Percentiles rank a stretch among this genome's conserved stretches.
phyloP scores from a whole-genome alignment of 768 basidiomycete species.

The Tephrocybe sp. region DNA sequence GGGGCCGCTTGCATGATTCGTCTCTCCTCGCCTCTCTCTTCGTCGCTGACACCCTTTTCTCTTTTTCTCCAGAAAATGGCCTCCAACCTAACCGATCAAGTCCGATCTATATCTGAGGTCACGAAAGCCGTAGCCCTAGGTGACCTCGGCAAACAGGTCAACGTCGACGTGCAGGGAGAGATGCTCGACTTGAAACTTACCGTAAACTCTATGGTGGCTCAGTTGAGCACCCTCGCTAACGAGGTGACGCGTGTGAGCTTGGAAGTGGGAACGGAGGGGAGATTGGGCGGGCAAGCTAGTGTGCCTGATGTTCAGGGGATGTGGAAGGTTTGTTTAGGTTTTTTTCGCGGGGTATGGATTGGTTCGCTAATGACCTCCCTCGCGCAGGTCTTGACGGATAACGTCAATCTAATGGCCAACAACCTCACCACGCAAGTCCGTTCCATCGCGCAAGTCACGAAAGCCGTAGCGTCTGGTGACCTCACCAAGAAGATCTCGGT shows the following conservation, averaged over 20 bases:
- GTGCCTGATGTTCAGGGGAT: conserved; percentile 94
- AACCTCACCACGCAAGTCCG: conserved; percentile 92
- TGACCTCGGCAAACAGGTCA: conserved; percentile 80
- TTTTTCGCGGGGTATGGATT: background rate
- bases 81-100: conserved; percentile 81
- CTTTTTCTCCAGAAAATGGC: conserved; percentile 73
- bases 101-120: conserved; percentile 89
- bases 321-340: conserved; percentile 63
- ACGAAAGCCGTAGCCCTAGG: conserved; percentile 87
- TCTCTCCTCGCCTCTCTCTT: conserved; percentile 2
- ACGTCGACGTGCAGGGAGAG: conserved; percentile 93
- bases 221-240: conserved; percentile 70
- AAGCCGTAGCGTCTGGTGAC: conserved; percentile 92
- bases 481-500: conserved; percentile 92
- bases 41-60: background rate
- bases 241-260: conserved; percentile 91
- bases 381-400: conserved; percentile 60
- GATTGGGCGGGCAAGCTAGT: conserved; percentile 88
- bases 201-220: conserved; percentile 85
- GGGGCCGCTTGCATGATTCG: too few relatives aligned
- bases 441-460: conserved; percentile 85
- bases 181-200: conserved; percentile 90
- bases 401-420: conserved; percentile 89
- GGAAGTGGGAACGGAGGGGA: conserved; percentile 92
- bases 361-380: background rate